Conservation (phyloP, 2,329 filamentous ascomycete species). For the Penicillium sp. region DNA sequence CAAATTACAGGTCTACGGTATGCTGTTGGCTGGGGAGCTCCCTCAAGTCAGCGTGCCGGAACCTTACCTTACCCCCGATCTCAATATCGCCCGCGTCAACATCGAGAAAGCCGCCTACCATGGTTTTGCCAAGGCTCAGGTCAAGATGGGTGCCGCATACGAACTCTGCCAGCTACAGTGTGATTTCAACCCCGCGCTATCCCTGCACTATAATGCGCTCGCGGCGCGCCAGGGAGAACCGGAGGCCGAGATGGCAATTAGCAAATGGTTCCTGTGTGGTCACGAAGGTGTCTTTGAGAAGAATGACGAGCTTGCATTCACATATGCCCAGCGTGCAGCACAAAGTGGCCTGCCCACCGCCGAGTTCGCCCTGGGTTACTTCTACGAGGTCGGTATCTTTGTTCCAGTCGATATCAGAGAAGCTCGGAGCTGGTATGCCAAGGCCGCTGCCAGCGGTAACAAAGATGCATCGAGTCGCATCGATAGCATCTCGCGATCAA, state of each 20-base stretch:
- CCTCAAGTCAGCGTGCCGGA: constrained; percentile 87
- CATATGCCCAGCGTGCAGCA: constrained; percentile 86
- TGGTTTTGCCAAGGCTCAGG: constrained; percentile 92
- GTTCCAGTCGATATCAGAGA: constrained; percentile 80
- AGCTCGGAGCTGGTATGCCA: constrained; percentile 85
- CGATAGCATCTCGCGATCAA: constrained; percentile 79
- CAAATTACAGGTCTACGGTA: constrained; percentile 69
- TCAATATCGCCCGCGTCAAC: constrained; percentile 75
- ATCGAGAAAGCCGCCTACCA: constrained; percentile 96
- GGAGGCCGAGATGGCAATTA: constrained; percentile 93
- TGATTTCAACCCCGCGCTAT: constrained; percentile 90
- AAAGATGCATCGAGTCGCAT: constrained; percentile 81
- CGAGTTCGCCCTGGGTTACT: constrained; percentile 96
- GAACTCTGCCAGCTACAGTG: constrained; percentile 92
- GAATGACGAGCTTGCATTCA: constrained; percentile 91
- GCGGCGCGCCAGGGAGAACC: constrained; percentile 89
- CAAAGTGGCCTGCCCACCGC: constrained; percentile 79
- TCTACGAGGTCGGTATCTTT: constrained; percentile 93
- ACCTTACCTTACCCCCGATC: constrained; percentile 67
- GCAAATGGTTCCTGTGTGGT: constrained; percentile 97
- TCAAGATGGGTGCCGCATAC: constrained; percentile 96
- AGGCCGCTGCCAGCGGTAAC: constrained; percentile 87
- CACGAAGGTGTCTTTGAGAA: constrained; percentile 91
- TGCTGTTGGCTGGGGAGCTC: constrained; percentile 87
- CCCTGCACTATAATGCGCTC: constrained; percentile 92